Evolutionary conservation across 2,329 filamentous ascomycete species (phyloP).

Genomic region (Apiospora rasikravindrae): DNA sequence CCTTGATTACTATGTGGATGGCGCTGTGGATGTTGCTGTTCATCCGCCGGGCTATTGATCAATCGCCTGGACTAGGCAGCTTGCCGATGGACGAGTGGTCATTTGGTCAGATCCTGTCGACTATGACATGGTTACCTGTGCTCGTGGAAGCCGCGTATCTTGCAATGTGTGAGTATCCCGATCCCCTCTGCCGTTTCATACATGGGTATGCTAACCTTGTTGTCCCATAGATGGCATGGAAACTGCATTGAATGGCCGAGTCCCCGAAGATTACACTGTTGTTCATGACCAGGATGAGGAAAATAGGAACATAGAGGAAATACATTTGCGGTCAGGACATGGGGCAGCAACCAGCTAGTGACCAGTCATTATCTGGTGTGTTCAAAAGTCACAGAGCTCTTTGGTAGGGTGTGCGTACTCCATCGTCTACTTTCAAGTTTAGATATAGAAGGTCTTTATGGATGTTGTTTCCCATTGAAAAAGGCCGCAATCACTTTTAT

Average conservation of each 20-base stretch:
- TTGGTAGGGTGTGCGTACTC: not conserved
- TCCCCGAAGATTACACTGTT: not conserved
- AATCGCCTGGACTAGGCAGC: not conserved
- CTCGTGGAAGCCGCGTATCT: not conserved
- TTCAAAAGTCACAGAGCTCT: not conserved
- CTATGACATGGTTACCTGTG: not conserved
- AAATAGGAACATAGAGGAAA: not conserved
- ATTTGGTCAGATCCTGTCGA: not conserved
- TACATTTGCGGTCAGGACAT: not conserved
- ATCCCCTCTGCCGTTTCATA: not conserved
- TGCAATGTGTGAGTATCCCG: not conserved
- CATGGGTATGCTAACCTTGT: not conserved
- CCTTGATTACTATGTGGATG: not conserved
- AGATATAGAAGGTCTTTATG: not conserved
- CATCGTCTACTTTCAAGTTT: not conserved
- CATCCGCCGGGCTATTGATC: not conserved
- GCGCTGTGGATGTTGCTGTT: not conserved
- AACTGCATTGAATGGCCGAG: not conserved
- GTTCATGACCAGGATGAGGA: not conserved
- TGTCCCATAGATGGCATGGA: not conserved
- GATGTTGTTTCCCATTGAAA: not conserved
- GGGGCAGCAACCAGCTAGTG: not conserved
- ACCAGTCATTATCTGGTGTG: not conserved
- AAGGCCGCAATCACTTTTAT: not conserved
- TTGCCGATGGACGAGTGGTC: not conserved